These are phyloP conservation scores for Phoma herbarum DNA, from an alignment of 2,329 filamentous ascomycete genomes.

Conservation along the genomic window DNA sequence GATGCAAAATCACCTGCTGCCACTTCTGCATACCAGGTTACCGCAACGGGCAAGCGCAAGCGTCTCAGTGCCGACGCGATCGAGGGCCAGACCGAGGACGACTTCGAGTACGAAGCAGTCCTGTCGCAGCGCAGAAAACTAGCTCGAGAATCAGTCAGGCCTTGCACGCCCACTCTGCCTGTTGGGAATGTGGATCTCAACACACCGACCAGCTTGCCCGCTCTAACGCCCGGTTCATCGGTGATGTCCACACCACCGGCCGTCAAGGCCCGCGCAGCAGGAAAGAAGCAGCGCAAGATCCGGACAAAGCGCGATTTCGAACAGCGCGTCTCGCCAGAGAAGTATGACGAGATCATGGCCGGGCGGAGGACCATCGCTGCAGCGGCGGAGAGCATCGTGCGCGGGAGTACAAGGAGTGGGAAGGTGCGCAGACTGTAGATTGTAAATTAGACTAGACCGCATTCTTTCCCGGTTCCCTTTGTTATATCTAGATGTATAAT, in stretches of 20 bases:
- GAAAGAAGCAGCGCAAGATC: slow-evolving; percentile 3
- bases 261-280: slow-evolving; percentile 4
- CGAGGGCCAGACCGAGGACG: not conserved
- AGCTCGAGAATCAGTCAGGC: not conserved
- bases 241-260: slow-evolving; percentile 3
- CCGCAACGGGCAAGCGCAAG: slow-evolving; percentile 5
- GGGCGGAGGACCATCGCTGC: not conserved
- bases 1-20: not conserved
- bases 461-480: not conserved
- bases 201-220: not conserved
- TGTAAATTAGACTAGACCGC: slow-evolving; percentile 1
- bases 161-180: not conserved
- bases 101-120: not conserved
- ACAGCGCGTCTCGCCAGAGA: slow-evolving; percentile 10
- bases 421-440: not conserved
- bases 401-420: slow-evolving; percentile 5
- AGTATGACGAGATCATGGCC: not conserved
- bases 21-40: not conserved
- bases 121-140: not conserved
- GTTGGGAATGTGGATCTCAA: not conserved
- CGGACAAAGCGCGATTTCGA: slow-evolving; percentile 9
- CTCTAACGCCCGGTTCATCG: not conserved
- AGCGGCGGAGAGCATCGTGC: not conserved
- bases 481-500: not conserved
- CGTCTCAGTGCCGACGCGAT: not conserved